These are phyloP conservation scores for Hylodesmum podocarpum DNA, from an alignment of 306 rosid genomes.

Conservation along the genomic window DNA sequence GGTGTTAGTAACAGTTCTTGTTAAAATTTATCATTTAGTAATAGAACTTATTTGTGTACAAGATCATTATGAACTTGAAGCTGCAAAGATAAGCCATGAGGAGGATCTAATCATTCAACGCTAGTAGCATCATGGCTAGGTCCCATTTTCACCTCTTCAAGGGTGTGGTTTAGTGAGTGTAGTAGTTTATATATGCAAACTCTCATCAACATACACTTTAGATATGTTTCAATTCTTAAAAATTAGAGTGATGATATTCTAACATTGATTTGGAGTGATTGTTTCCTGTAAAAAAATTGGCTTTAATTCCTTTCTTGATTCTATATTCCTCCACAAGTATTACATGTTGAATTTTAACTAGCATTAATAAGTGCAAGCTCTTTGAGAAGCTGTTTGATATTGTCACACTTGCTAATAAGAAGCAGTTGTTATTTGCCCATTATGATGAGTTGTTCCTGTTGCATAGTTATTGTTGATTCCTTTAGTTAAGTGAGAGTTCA, in stretches of 20 bases:
- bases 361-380: slow-evolving; percentile 17
- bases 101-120: neutral
- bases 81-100: no score
- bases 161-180: neutral
- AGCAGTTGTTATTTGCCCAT: slow-evolving; percentile 96
- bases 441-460: no score
- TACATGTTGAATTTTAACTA: neutral
- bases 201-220: neutral
- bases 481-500: no score
- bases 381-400: slow-evolving; percentile 69
- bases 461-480: no score
- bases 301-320: no score
- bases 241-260: neutral
- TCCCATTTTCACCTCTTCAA: no score
- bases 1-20: no score
- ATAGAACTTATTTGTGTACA: neutral
- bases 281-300: no score
- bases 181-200: neutral
- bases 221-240: neutral
- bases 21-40: neutral
- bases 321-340: no score
- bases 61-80: neutral
- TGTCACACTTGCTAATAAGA: slow-evolving; percentile 89
- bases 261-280: neutral
- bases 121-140: neutral